phyloP scores from a whole-genome alignment of 306 rosid genomes.

The Begonia fuchsioides region DNA sequence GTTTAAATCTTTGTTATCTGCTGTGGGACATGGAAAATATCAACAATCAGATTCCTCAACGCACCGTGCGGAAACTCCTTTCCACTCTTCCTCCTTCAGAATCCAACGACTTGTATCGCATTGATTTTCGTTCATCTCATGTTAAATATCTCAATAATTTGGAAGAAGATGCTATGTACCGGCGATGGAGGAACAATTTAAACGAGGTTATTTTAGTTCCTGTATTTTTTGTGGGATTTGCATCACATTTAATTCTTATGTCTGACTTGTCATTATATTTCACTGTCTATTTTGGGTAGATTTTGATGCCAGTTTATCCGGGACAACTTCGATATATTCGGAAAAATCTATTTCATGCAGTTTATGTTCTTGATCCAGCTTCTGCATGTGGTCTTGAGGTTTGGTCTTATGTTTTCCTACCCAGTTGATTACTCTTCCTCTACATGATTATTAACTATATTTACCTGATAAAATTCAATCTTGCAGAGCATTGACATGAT shows the following conservation, averaged over 20 bases:
- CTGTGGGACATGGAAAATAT: too few species aligned
- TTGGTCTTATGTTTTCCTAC: slow-evolving; percentile 19
- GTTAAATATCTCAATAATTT: slow-evolving; percentile 84
- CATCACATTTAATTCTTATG: too few species aligned
- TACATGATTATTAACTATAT: slow-evolving; percentile 8
- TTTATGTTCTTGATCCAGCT: slow-evolving; percentile 79
- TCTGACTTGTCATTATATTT: neutral
- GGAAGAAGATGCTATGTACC: slow-evolving; percentile 91
- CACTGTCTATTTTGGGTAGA: slow-evolving; percentile 23
- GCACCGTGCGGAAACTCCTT: slow-evolving; percentile 49
- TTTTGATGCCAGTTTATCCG: slow-evolving; percentile 95
- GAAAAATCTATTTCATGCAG: slow-evolving; percentile 86
- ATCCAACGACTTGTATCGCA: slow-evolving; percentile 49
- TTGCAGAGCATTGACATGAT: slow-evolving; percentile 79
- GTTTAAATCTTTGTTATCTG: too few species aligned
- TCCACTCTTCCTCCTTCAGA: slow-evolving; percentile 76
- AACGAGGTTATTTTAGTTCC: slow-evolving; percentile 42
- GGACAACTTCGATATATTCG: slow-evolving; percentile 94
- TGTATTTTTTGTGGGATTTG: slow-evolving; percentile 3
- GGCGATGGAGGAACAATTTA: slow-evolving; percentile 70
- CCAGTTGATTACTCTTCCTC: slow-evolving; percentile 6
- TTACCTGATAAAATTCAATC: slow-evolving; percentile 16
- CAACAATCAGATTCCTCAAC: slow-evolving; percentile 57
- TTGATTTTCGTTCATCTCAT: slow-evolving; percentile 78
- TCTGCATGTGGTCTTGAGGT: slow-evolving; percentile 76